Evolutionary conservation across 208 protist species (phyloP), one percentile per base, ranked within the genome.

Genomic region (Leishmania braziliensis): DNA sequence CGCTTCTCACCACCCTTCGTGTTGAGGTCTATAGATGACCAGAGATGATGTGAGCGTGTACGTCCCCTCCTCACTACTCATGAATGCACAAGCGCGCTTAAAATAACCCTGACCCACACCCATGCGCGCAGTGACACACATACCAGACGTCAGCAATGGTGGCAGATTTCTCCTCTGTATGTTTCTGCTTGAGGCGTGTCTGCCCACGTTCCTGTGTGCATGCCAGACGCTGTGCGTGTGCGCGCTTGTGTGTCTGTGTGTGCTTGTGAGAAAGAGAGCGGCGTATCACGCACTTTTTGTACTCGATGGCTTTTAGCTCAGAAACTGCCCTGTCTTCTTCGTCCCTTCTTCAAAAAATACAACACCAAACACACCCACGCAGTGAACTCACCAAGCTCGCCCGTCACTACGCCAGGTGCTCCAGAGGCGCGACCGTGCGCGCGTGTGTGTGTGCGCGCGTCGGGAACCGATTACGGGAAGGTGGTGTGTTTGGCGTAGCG

Each of bases 1-100:
- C 76, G 16, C 29, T 70, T 77, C 43, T 73, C 81, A 43, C 50
- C 46, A 43, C 53, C 26, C 23, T 73, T 77, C 76, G 58, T 80
- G 48, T 58, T 69, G 68, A 39, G 62, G 62, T 39, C 29, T 68
- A 29, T 68, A 39, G 62, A 68, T 39, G 62, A 68, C 62, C 62
- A 68, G 70, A 18, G 70, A 58, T 39, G 70, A 5, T 18, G 23
- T 75, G 70, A 33, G 48, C 26, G 10, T 75, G 48, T 16, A 58
- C 29, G 23, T 43, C 48, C n/a, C 70, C 23, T 58, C 9, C 48
- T n/a, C 70, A n/a, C 26, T 75, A 39, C 33, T 72, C 66, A 23
- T 50, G 20, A 71, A 60, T 39, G 63, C 39, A 12, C 12, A 12
- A 2, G 50, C 62, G 68, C 36, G 33, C 18, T 14, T 66, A 39